These are phyloP conservation scores for Prototheca wickerhamii DNA, from an alignment of 163 green algal genomes.

Conservation along the genomic window DNA sequence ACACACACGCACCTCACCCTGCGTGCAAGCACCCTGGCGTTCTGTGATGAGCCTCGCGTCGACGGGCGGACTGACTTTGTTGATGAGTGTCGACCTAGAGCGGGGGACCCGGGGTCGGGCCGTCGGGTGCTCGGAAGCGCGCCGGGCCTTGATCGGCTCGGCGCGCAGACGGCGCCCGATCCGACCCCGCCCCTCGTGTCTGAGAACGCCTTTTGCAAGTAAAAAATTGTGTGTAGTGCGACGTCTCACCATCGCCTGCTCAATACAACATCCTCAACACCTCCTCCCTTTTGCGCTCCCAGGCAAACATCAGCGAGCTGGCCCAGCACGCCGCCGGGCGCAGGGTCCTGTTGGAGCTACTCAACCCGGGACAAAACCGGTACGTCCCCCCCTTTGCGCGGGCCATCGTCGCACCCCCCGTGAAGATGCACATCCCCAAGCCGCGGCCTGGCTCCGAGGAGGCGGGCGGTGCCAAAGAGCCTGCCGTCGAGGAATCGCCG, in stretches of 20 bases:
- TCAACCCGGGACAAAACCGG: conserved; percentile 47
- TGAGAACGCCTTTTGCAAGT: not conserved
- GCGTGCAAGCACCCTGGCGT: not conserved
- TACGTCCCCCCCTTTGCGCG: conserved; percentile 56
- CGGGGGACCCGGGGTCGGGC: not conserved
- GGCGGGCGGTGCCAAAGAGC: not conserved
- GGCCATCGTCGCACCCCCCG: conserved; percentile 47
- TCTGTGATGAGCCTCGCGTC: conserved; percentile 49
- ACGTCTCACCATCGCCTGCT: not conserved
- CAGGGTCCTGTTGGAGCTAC: conserved; percentile 64
- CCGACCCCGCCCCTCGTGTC: not conserved
- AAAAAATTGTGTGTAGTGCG: not conserved
- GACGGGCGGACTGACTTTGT: conserved; percentile 59
- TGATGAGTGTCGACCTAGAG: conserved; percentile 32
- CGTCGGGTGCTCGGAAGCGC: conserved; percentile 17
- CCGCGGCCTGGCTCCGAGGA: not conserved
- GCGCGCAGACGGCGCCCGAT: no score
- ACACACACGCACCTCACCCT: not conserved
- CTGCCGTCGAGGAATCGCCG: conserved; percentile 3
- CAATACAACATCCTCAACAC: not conserved
- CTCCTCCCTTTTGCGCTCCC: conserved; percentile 1
- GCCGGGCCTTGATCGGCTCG: conserved; percentile 11
- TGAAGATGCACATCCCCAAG: conserved; percentile 13
- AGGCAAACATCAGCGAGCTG: conserved; percentile 52
- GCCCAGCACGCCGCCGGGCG: conserved; percentile 39